phyloP scores from a whole-genome alignment of 768 basidiomycete species.

The Pulveroboletus sp. region DNA sequence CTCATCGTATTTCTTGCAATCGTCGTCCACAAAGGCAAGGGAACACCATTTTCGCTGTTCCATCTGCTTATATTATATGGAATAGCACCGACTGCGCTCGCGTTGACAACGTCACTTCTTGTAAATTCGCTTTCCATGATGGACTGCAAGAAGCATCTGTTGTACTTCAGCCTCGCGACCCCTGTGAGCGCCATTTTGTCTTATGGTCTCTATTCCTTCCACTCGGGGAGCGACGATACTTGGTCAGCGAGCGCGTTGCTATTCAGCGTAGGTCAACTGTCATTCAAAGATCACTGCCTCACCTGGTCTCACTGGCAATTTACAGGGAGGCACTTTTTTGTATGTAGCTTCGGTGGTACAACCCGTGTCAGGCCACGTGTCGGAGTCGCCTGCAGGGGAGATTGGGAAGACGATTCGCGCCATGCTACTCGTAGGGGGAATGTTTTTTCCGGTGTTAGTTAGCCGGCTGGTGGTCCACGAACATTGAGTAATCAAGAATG shows the following conservation, averaged over 20 bases:
- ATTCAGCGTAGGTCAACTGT: conserved; percentile 61
- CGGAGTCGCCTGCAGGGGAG: conserved; percentile 34
- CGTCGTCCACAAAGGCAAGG: conserved; percentile 80
- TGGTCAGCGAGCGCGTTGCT: conserved; percentile 79
- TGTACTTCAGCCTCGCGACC: conserved; percentile 79
- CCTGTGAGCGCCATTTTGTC: conserved; percentile 79
- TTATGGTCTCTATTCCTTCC: conserved; percentile 57
- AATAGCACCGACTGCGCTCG: conserved; percentile 85
- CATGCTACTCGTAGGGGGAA: conserved; percentile 57
- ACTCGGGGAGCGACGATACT: conserved; percentile 36
- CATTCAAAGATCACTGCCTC: background rate
- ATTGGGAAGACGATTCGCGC: conserved; percentile 46
- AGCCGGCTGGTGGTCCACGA: conserved; percentile 60
- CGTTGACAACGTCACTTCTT: conserved; percentile 82
- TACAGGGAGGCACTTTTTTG: conserved; percentile 86
- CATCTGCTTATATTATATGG: conserved; percentile 8
- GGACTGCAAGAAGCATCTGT: conserved; percentile 70
- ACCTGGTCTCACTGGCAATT: background rate
- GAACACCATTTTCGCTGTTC: background rate
- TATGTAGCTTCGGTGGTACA: conserved; percentile 93
- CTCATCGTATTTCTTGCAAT: conserved; percentile 88
- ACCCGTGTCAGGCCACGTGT: conserved; percentile 53
- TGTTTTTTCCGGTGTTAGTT: conserved; percentile 65
- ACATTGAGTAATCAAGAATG: conserved; percentile 37
- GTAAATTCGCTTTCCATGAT: conserved; percentile 62